Evolutionary conservation across 1,139 yeast genomes (phyloP).

Genomic region (Yamadazyma spencermartinsiae): DNA sequence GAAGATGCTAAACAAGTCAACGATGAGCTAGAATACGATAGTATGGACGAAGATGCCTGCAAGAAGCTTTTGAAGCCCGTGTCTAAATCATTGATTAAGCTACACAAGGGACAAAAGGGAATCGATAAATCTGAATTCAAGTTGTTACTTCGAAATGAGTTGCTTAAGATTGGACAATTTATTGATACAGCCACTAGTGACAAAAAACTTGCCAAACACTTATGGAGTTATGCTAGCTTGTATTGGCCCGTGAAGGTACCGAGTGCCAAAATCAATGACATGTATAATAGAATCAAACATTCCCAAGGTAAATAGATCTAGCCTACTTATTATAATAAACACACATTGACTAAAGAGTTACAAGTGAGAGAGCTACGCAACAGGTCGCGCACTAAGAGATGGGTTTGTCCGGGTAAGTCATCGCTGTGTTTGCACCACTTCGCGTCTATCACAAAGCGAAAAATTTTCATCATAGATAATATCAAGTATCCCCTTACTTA

Average conservation of each 20-base stretch:
- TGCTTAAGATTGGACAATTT: slow-evolving; percentile 77
- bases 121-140: slow-evolving; percentile 88
- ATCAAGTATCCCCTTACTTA: not conserved
- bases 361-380: too few relatives aligned
- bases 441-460: not conserved
- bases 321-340: too few relatives aligned
- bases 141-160: slow-evolving; percentile 65
- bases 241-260: slow-evolving; percentile 96
- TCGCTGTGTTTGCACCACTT: not conserved
- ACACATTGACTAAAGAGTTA: too few relatives aligned
- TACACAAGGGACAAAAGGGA: slow-evolving; percentile 80
- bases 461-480: slow-evolving; percentile 1
- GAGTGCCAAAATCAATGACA: slow-evolving; percentile 73
- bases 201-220: slow-evolving; percentile 56
- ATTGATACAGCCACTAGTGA: slow-evolving; percentile 33
- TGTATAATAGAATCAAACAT: slow-evolving; percentile 69
- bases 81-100: slow-evolving; percentile 66
- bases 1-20: slow-evolving; percentile 17
- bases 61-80: slow-evolving; percentile 70
- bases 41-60: slow-evolving; percentile 79
- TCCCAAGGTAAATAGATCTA: slow-evolving; percentile 6
- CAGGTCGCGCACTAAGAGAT: too few relatives aligned
- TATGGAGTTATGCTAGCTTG: slow-evolving; percentile 88
- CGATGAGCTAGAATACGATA: slow-evolving; percentile 65
- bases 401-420: slow-evolving; percentile 1